These are phyloP conservation scores for Macrophomina pseudophaseolina DNA, from an alignment of 2,329 filamentous ascomycete genomes.

Conservation along the genomic window DNA sequence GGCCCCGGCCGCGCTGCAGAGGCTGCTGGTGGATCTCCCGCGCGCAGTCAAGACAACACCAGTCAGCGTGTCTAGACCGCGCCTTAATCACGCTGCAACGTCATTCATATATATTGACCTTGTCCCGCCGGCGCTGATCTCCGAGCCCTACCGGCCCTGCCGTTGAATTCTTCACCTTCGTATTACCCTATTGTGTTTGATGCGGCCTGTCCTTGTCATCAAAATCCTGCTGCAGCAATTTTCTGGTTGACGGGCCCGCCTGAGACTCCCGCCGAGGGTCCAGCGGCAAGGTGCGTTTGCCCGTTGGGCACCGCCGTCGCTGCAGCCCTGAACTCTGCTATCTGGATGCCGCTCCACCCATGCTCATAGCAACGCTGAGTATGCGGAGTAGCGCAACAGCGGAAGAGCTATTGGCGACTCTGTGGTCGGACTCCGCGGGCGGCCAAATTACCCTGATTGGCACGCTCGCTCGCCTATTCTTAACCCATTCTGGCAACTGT, in stretches of 20 bases:
- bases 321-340: slow-evolving; percentile 6
- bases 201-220: slow-evolving; percentile 16
- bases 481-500: slow-evolving; percentile 16
- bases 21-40: slow-evolving; percentile 20
- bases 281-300: background rate
- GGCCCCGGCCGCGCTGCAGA: slow-evolving; percentile 1
- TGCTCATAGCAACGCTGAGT: background rate
- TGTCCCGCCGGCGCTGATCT: slow-evolving; percentile 15
- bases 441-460: slow-evolving; percentile 4
- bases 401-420: background rate
- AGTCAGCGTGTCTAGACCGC: slow-evolving; percentile 12
- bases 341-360: background rate
- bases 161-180: slow-evolving; percentile 15
- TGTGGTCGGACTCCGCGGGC: background rate
- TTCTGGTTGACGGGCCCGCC: background rate
- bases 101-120: slow-evolving; percentile 21
- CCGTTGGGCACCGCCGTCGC: background rate
- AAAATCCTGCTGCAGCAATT: background rate
- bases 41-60: slow-evolving; percentile 12
- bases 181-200: slow-evolving; percentile 11
- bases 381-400: slow-evolving; percentile 14
- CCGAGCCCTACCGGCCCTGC: slow-evolving; percentile 20
- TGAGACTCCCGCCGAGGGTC: background rate
- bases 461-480: background rate
- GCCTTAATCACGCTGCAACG: slow-evolving; percentile 18